Evolutionary conservation across 208 protist species (phyloP), one percentile per base, ranked within the genome.

Genomic region (Crithidia brevicula): DNA sequence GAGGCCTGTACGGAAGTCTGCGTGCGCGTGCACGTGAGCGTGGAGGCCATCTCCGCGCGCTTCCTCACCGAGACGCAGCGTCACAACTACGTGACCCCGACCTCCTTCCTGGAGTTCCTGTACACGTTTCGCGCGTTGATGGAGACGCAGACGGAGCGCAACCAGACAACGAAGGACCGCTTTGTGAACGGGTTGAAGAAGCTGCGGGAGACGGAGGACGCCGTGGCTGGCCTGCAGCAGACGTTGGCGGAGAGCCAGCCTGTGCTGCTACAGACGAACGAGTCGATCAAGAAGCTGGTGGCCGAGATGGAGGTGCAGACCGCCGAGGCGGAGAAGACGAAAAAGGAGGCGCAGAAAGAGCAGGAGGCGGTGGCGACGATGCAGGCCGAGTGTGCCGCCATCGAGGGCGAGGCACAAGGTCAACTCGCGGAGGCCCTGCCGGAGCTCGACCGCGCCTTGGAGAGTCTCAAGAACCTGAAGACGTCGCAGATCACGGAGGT

Each of bases 21-120:
- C 71, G 97, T 98, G 27, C 70, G 67, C 16, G 93, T 99, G 42
- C 98, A 99, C 84, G 75, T 96, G 58, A 94, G 80, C 56, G 98
- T 99, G 16, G 94, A 98, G 64, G 59, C 70, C 13, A 85, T 91
- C 6, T 98, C 96, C 0, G 43, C 49, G 1, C 72, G 86, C 50
- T 99, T 98, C 67, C 83, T 98, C 4, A 82, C 83, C 16, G 89
- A 99, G 72, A 84, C 95, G 52, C 76, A 90, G 30, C 93, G 98
- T 7, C 82, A 98, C 79, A 99, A 98, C 81, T 99, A 99, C 81
- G 98, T 99, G 22, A 99, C 98, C 28, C 98, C 98, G n/a, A 99
- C 98, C 13, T 98, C 93, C 10, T 99, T 99, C 83, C 85, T 99
- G 4, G 98, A 99, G 75, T 65, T 99, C 68, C 85, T 99, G 16